Conservation (phyloP, 192 early-diverging fungal species). For the Linnemannia hyalina region DNA sequence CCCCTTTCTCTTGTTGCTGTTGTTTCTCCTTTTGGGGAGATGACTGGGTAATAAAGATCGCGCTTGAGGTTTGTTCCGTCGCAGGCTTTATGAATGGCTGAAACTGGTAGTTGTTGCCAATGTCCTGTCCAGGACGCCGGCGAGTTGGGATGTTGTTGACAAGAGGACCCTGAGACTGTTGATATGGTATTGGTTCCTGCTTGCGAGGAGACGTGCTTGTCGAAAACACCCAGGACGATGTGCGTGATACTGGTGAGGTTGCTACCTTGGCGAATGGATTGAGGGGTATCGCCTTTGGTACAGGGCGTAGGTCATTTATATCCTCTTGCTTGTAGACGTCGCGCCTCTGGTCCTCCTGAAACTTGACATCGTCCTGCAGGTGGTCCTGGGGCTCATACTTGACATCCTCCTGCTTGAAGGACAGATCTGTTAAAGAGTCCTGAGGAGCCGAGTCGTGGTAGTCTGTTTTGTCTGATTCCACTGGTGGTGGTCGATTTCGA, state of each 20-base stretch:
- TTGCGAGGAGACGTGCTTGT: not conserved
- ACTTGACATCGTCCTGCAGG: not conserved
- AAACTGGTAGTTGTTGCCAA: conserved; percentile 2
- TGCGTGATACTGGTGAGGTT: not conserved
- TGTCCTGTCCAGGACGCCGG: not conserved
- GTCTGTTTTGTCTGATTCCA: not conserved
- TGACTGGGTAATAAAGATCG: conserved; percentile 11
- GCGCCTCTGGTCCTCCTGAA: too few relatives aligned
- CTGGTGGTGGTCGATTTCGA: not conserved
- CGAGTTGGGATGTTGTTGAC: not conserved
- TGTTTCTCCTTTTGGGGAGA: not conserved
- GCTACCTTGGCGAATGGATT: not conserved
- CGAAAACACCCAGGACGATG: conserved; percentile 1
- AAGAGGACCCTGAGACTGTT: not conserved
- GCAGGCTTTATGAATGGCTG: conserved; percentile 23
- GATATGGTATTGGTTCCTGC: not conserved
- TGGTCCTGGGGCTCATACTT: not conserved
- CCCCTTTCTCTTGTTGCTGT: not conserved
- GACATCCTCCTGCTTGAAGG: not conserved
- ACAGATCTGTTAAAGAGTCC: not conserved
- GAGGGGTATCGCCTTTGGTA: not conserved
- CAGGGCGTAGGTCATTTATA: not conserved
- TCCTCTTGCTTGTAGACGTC: not conserved
- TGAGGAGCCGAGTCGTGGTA: not conserved
- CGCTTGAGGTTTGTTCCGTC: conserved; percentile 8